A percentile compares a stretch with the other conserved stretches of the same genome.
These are phyloP conservation scores for Ophiosphaerella herpotricha DNA, from an alignment of 2,329 filamentous ascomycete species.

Conservation along the genomic window DNA sequence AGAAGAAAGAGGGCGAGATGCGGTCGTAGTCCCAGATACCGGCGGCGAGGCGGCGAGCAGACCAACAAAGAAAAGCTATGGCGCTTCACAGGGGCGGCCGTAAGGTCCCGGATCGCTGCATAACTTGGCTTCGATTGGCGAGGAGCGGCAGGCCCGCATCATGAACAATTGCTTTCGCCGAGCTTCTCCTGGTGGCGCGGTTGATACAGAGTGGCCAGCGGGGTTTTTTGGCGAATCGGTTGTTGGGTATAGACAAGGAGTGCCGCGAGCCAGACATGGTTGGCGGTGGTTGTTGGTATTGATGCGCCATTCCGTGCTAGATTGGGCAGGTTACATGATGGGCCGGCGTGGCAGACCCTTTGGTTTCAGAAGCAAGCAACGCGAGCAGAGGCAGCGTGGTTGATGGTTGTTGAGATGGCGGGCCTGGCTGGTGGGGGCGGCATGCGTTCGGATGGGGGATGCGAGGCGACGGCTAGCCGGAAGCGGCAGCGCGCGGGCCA, in stretches of 20 bases:
- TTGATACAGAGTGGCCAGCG: not conserved
- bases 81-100: too few species aligned
- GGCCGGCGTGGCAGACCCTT: slow-evolving; percentile 11
- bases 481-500: slow-evolving; percentile 26
- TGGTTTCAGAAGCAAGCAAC: slow-evolving; percentile 24
- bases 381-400: slow-evolving; percentile 10
- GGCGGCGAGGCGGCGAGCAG: too few species aligned
- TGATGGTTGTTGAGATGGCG: slow-evolving; percentile 14
- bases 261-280: slow-evolving; percentile 10
- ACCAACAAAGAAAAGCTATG: too few species aligned
- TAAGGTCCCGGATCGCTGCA: too few species aligned
- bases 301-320: slow-evolving; percentile 14
- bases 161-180: slow-evolving; percentile 12
- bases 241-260: slow-evolving; percentile 1
- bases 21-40: too few species aligned
- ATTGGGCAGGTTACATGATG: slow-evolving; percentile 30
- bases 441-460: slow-evolving; percentile 19
- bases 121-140: too few species aligned
- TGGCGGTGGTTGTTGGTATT: slow-evolving; percentile 17
- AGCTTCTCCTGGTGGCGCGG: slow-evolving; percentile 31
- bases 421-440: slow-evolving; percentile 17
- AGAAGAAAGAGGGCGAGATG: too few species aligned
- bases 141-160: not conserved
- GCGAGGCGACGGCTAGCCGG: slow-evolving; percentile 18
- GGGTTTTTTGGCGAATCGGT: not conserved